A percentile compares a stretch with the other conserved stretches of the same genome.
Evolutionary conservation across 106 monocot genomes (phyloP).

Genomic region (Posidonia australis): DNA sequence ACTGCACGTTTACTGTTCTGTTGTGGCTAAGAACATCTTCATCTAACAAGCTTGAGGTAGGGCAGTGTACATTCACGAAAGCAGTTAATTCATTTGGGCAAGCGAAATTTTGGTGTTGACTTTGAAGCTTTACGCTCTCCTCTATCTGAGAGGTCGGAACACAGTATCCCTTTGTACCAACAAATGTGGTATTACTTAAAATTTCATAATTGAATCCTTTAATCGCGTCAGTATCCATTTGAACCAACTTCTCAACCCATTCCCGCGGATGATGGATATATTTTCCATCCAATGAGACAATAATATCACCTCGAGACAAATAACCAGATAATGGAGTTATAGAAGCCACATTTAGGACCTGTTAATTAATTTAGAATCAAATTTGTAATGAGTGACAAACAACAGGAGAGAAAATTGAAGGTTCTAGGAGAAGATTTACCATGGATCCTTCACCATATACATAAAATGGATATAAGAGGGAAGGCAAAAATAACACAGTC

Average conservation of each 20-base stretch:
- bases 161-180: constrained; percentile 56
- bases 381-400: neutral
- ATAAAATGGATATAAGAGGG: constrained; percentile 57
- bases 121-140: constrained; percentile 12
- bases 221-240: constrained; percentile 21
- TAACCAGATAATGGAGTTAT: constrained; percentile 50
- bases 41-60: constrained; percentile 26
- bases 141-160: constrained; percentile 48
- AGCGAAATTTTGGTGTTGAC: constrained; percentile 22
- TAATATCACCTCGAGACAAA: constrained; percentile 49
- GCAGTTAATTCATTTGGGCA: constrained; percentile 53
- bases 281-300: constrained; percentile 54
- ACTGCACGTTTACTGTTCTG: constrained; percentile 21
- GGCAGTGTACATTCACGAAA: constrained; percentile 34
- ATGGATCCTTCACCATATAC: constrained; percentile 39
- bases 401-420: neutral
- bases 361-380: constrained; percentile 2
- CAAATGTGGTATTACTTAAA: neutral
- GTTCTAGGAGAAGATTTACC: constrained; percentile 29
- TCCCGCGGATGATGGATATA: constrained; percentile 41
- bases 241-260: constrained; percentile 39
- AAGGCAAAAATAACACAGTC: constrained; percentile 44
- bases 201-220: constrained; percentile 3
- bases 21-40: constrained; percentile 3
- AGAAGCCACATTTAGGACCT: constrained; percentile 54